Percentiles rank a stretch among this genome's conserved stretches.
Evolutionary conservation across 495 filamentous ascomycete genomes (phyloP).

Genomic region (Darksidea phi): DNA sequence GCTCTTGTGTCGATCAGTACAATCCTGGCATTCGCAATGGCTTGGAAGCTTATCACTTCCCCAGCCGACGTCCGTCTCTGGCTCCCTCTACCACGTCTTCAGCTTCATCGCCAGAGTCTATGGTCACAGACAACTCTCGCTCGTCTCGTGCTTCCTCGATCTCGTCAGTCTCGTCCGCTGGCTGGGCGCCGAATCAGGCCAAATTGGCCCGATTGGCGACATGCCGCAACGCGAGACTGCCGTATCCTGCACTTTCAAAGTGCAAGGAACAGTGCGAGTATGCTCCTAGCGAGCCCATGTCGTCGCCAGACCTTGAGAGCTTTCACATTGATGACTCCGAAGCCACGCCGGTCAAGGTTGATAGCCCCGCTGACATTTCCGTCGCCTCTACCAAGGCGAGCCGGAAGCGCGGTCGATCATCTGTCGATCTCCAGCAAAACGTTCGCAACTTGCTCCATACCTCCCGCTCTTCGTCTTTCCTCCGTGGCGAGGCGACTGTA

Average conservation of each 20-base stretch:
- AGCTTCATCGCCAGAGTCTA: slow-evolving; percentile 83
- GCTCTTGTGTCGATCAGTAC: slow-evolving; percentile 53
- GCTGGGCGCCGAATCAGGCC: slow-evolving; percentile 59
- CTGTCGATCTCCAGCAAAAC: slow-evolving; percentile 70
- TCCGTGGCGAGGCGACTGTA: slow-evolving; percentile 20
- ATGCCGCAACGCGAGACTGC: slow-evolving; percentile 69
- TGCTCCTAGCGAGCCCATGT: slow-evolving; percentile 50
- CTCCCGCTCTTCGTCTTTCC: slow-evolving; percentile 29
- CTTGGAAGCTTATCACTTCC: slow-evolving; percentile 53
- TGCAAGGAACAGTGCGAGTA: slow-evolving; percentile 51
- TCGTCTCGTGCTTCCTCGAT: slow-evolving; percentile 52
- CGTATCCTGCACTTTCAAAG: slow-evolving; percentile 37
- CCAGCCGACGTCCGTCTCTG: slow-evolving; percentile 54
- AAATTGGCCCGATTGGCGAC: slow-evolving; percentile 82
- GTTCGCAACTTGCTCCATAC: slow-evolving; percentile 61
- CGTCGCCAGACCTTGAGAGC: slow-evolving; percentile 35
- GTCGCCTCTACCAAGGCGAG: slow-evolving; percentile 42
- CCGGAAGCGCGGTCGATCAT: slow-evolving; percentile 71
- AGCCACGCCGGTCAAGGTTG: slow-evolving; percentile 10
- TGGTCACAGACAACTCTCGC: slow-evolving; percentile 77
- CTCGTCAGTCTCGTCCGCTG: slow-evolving; percentile 57
- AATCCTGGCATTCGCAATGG: slow-evolving; percentile 52
- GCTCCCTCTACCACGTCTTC: slow-evolving; percentile 76
- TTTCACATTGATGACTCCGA: slow-evolving; percentile 37
- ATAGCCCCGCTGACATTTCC: slow-evolving; percentile 28